phyloP scores from a whole-genome alignment of 2,329 filamentous ascomycete species.

The Exophiala viscosa region DNA sequence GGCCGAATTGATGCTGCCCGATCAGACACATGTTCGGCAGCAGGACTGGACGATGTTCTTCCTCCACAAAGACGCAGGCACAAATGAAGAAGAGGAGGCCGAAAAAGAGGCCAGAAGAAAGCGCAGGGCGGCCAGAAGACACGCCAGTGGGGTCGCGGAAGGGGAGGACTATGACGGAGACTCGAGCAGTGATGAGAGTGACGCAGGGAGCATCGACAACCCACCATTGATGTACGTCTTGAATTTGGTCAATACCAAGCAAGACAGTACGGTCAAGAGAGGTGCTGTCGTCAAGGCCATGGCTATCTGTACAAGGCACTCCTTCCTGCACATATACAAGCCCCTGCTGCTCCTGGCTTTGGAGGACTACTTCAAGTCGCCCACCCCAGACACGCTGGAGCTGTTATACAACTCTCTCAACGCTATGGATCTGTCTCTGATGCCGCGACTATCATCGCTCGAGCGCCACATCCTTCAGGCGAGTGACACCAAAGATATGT shows the following conservation, averaged over 20 bases:
- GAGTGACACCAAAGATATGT: conserved; percentile 91
- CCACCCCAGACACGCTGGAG: conserved; percentile 79
- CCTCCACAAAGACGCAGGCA: conserved; percentile 86
- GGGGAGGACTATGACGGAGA: conserved; percentile 40
- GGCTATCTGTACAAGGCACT: conserved; percentile 97
- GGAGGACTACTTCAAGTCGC: conserved; percentile 94
- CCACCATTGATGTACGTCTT: conserved; percentile 94
- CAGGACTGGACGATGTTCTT: conserved; percentile 99
- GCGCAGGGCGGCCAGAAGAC: conserved; percentile 34
- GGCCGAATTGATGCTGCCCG: conserved; percentile 95
- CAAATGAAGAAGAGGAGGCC: conserved; percentile 70
- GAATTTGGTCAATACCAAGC: conserved; percentile 96
- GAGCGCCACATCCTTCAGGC: conserved; percentile 84
- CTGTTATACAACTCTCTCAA: conserved; percentile 91
- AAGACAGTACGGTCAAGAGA: conserved; percentile 64
- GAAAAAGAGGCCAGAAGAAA: conserved; percentile 43
- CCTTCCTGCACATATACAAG: conserved; percentile 99
- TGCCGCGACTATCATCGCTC: conserved; percentile 78
- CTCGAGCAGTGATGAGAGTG: conserved; percentile 50
- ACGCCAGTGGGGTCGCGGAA: conserved; percentile 48
- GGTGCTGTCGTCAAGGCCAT: conserved; percentile 96
- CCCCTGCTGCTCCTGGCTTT: conserved; percentile 84
- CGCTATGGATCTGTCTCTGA: conserved; percentile 89
- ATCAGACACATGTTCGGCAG: conserved; percentile 89
- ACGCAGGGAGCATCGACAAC: conserved; percentile 70